Evolutionary conservation across 495 filamentous ascomycete species (phyloP).

Genomic region (Aspergillus funiculosus): DNA sequence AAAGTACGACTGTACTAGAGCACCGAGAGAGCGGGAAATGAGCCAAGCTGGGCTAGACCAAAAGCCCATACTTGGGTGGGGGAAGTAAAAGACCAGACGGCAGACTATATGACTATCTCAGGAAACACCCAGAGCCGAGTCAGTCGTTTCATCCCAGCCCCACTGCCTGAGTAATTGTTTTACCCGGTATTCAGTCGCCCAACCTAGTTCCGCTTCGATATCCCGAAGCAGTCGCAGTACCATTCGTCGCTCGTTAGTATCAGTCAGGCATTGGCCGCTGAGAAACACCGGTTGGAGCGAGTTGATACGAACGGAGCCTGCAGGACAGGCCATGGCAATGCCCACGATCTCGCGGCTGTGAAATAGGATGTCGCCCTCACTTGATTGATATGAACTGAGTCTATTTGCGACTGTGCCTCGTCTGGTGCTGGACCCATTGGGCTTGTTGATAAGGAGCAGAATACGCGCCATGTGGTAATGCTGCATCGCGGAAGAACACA

Average conservation of each 20-base stretch:
- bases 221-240: slow-evolving; percentile 50
- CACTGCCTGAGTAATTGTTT: slow-evolving; percentile 53
- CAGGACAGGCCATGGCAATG: slow-evolving; percentile 50
- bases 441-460: slow-evolving; percentile 56
- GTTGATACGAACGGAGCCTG: slow-evolving; percentile 53
- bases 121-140: slow-evolving; percentile 2
- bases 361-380: slow-evolving; percentile 46
- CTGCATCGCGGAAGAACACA: slow-evolving; percentile 61
- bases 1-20: no score
- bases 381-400: slow-evolving; percentile 49
- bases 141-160: slow-evolving; percentile 38
- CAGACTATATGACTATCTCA: neutral
- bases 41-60: no score
- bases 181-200: slow-evolving; percentile 59
- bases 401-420: slow-evolving; percentile 46
- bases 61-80: no score
- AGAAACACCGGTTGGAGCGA: slow-evolving; percentile 58
- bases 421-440: slow-evolving; percentile 49
- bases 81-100: no score
- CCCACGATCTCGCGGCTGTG: slow-evolving; percentile 56
- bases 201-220: slow-evolving; percentile 55
- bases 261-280: slow-evolving; percentile 53
- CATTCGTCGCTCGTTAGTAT: slow-evolving; percentile 43
- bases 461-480: slow-evolving; percentile 61
- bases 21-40: no score